Evolutionary conservation across 345 rosid species (phyloP).

Genomic region (Triadica sebifera): DNA sequence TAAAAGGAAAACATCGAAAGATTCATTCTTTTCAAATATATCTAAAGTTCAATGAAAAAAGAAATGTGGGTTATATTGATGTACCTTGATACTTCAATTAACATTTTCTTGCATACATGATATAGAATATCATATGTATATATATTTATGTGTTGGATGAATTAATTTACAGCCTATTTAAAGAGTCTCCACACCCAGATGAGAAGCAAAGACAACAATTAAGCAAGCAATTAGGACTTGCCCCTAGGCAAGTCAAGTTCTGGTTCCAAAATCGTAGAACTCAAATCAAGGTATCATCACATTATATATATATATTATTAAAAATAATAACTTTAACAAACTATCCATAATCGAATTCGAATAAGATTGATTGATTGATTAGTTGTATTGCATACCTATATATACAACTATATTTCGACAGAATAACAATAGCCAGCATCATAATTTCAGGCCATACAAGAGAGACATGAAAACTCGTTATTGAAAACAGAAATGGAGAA

Average conservation of each 20-base stretch:
- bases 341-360: not conserved
- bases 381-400: not conserved
- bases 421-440: too few species aligned
- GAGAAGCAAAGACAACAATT: constrained; percentile 96
- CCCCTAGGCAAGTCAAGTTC: constrained; percentile 96
- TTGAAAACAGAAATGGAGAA: constrained; percentile 83
- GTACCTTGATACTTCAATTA: not conserved
- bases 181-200: constrained; percentile 98
- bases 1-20: not conserved
- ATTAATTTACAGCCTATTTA: constrained; percentile 58
- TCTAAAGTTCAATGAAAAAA: not conserved
- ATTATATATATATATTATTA: too few species aligned
- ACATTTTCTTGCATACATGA: not conserved
- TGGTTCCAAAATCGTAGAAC: constrained; percentile 99
- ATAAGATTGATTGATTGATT: not conserved
- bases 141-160: not conserved
- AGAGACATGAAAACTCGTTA: constrained; percentile 89
- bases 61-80: not conserved
- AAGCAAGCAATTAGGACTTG: constrained; percentile 90
- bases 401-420: not conserved
- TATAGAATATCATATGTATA: not conserved
- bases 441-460: constrained; percentile 73
- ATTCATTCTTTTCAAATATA: not conserved
- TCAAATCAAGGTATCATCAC: constrained; percentile 67
- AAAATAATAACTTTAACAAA: not conserved